Evolutionary conservation across 345 rosid genomes (phyloP), one percentile per base, ranked within the genome.

Genomic region (Populus euphratica): DNA sequence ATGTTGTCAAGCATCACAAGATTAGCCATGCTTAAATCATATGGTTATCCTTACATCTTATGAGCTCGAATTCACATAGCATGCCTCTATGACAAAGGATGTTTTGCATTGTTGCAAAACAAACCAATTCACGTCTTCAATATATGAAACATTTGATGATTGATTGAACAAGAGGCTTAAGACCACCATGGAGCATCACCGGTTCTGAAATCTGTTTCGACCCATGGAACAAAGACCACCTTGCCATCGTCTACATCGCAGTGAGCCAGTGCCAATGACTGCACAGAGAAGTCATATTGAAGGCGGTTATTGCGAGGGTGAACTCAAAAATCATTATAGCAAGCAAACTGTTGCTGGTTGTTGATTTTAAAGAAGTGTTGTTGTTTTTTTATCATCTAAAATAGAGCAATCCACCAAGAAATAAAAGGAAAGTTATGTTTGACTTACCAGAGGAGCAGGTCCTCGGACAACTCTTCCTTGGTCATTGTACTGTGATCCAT

Each of bases 391-490:
- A 65, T 1, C 2, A 65, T 65, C 39, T 65, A 65, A 27, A 16
- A 33, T 31, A 33, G 17, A 13, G 7, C 0, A 27, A 64, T 43
- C 6, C 49, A 63, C 21, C 33, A 6, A 38, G 18, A 21, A 38
- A n/a, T n/a, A 6, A 31, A 20, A 74, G 59, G 41, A 20, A 33
- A n/a, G 43, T 5, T 65, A 31, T 18, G 70, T 65, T 39, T 7
- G 1, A 80, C 94, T 89, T 81, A 94, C 98, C 91, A 95, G 81
- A 52, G 99, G 99, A 8, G 98, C 98, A 31, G 99, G 99, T 52
- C 99, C 99, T 85, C 99, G 85, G 70, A 95, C 98, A 50, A 95
- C 99, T 88, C 85, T 91, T 70, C 99, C 99, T 87, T 95, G 96
- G 10, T 94, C 84, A 31, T 95, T 95, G 92, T 95, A 95, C 79